phyloP scores from a whole-genome alignment of 2,329 filamentous ascomycete genomes.

The Gnomoniopsis smithogilvyi region DNA sequence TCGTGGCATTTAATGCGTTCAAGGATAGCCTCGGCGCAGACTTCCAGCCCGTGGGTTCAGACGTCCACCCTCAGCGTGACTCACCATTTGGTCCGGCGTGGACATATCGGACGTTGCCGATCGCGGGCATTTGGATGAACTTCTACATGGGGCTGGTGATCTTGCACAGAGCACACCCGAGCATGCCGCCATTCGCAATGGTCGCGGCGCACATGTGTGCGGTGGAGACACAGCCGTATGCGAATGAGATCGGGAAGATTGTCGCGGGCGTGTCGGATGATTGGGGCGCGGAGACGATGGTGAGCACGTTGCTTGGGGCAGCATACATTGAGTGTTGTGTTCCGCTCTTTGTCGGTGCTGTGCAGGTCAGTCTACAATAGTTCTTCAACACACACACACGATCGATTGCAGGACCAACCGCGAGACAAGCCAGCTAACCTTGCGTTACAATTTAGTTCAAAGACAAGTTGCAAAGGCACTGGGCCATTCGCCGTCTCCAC shows the following conservation, averaged over 20 bases:
- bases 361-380: constrained; percentile 52
- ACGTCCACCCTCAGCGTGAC: constrained; percentile 57
- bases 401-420: constrained; percentile 81
- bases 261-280: constrained; percentile 66
- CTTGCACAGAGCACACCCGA: constrained; percentile 77
- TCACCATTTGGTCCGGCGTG: constrained; percentile 81
- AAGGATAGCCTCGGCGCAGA: constrained; percentile 64
- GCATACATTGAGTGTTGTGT: constrained; percentile 81
- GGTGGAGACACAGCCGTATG: constrained; percentile 65
- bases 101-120: constrained; percentile 81
- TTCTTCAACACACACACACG: constrained; percentile 32
- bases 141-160: constrained; percentile 84
- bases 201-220: constrained; percentile 79
- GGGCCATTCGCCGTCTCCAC: constrained; percentile 71
- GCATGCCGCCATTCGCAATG: constrained; percentile 89
- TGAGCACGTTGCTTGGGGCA: constrained; percentile 76
- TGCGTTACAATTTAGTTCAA: constrained; percentile 30
- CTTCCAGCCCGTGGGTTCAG: constrained; percentile 71
- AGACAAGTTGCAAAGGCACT: constrained; percentile 68
- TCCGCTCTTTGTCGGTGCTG: constrained; percentile 79
- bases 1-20: constrained; percentile 66
- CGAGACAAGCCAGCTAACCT: constrained; percentile 43
- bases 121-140: constrained; percentile 83
- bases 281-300: constrained; percentile 47
- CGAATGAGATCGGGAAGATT: constrained; percentile 76